Percentiles rank a stretch among this genome's conserved stretches.
These are phyloP conservation scores for Lachnellula arida DNA, from an alignment of 2,329 filamentous ascomycete genomes.

Conservation along the genomic window DNA sequence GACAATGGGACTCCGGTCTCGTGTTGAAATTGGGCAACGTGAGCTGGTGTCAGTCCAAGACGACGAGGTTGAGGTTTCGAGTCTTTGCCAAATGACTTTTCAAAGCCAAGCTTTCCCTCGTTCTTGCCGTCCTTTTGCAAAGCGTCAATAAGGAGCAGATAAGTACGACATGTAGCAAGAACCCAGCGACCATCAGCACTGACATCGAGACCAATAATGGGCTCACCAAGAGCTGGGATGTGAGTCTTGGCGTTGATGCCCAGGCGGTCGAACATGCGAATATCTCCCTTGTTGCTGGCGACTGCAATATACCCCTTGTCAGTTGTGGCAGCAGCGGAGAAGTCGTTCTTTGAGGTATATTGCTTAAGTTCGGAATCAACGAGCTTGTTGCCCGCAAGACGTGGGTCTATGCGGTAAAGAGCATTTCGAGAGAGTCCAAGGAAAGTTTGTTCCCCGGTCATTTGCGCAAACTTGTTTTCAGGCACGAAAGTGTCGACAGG, in stretches of 20 bases:
- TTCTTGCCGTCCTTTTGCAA: constrained; percentile 92
- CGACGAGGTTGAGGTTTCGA: constrained; percentile 90
- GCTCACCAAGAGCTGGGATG: constrained; percentile 89
- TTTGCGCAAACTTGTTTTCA: constrained; percentile 97
- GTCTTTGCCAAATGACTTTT: constrained; percentile 87
- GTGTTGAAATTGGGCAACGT: constrained; percentile 95
- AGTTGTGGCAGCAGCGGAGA: constrained; percentile 89
- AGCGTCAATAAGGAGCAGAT: constrained; percentile 88
- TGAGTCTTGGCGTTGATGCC: constrained; percentile 98
- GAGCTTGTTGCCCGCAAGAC: constrained; percentile 83
- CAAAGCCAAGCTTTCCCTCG: constrained; percentile 95
- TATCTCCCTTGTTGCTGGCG: constrained; percentile 95
- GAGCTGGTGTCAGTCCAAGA: constrained; percentile 80
- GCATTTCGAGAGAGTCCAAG: constrained; percentile 89
- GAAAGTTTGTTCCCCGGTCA: constrained; percentile 93
- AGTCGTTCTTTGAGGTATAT: constrained; percentile 95
- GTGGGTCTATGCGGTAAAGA: constrained; percentile 89
- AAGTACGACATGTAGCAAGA: constrained; percentile 88
- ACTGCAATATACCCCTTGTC: constrained; percentile 97
- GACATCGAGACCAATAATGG: constrained; percentile 91
- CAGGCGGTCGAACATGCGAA: constrained; percentile 91
- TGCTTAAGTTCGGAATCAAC: constrained; percentile 93
- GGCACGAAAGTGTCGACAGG: constrained; percentile 87
- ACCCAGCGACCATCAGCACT: constrained; percentile 96
- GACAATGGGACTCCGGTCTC: constrained; percentile 82